Evolutionary conservation across 1,284 basidiomycete species (phyloP).

Genomic region (Ganoderma sinense): DNA sequence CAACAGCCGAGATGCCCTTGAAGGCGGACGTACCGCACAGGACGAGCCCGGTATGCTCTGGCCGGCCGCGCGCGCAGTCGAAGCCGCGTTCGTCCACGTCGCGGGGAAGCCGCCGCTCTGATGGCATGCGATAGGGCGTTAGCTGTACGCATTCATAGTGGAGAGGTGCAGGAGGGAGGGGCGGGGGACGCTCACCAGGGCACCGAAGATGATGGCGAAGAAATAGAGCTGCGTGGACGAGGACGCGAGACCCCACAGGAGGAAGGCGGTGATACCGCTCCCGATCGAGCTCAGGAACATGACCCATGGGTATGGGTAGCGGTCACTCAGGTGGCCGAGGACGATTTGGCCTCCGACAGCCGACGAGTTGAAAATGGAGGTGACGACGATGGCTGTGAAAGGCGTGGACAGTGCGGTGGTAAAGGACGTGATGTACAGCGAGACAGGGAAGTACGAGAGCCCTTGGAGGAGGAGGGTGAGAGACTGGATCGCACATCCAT

Average conservation of each 20-base stretch:
- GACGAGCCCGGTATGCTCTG: constrained; percentile 34
- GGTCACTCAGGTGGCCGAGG: constrained; percentile 37
- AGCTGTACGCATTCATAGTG: too few relatives aligned
- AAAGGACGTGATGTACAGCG: constrained; percentile 38
- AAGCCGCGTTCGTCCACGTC: constrained; percentile 35
- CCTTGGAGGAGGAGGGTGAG: constrained; percentile 35
- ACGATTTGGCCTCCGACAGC: constrained; percentile 38
- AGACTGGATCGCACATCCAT: constrained; percentile 23
- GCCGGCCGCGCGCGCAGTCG: constrained; percentile 36
- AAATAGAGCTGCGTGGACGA: constrained; percentile 34
- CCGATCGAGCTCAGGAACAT: constrained; percentile 35
- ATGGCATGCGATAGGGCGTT: background rate
- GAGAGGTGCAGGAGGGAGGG: too few relatives aligned
- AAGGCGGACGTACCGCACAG: constrained; percentile 32
- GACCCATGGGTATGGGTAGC: constrained; percentile 39
- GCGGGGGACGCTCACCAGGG: too few relatives aligned
- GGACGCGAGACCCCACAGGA: constrained; percentile 39
- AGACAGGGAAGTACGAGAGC: constrained; percentile 40
- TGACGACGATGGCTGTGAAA: constrained; percentile 34
- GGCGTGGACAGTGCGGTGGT: constrained; percentile 33
- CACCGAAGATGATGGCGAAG: constrained; percentile 40
- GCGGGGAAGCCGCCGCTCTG: constrained; percentile 39
- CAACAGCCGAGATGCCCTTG: constrained; percentile 36
- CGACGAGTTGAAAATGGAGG: constrained; percentile 39
- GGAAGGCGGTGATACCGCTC: constrained; percentile 36